These are phyloP conservation scores for Colletotrichum sp. DNA, from an alignment of 2,329 filamentous ascomycete genomes.

Conservation along the genomic window DNA sequence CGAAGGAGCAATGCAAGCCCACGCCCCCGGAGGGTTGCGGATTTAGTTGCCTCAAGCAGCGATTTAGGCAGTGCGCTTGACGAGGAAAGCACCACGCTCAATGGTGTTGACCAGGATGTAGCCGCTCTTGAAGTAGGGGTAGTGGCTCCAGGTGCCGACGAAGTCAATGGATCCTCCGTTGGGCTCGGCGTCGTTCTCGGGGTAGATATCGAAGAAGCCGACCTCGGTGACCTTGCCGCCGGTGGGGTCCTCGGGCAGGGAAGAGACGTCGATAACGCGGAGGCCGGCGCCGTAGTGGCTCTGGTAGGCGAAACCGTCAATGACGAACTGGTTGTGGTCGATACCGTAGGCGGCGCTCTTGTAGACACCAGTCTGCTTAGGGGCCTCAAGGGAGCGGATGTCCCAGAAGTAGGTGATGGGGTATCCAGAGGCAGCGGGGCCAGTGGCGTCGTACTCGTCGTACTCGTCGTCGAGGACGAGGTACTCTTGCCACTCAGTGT, in stretches of 20 bases:
- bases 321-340: slow-evolving; percentile 50
- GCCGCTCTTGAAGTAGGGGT: slow-evolving; percentile 25
- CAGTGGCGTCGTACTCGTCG: slow-evolving; percentile 47
- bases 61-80: slow-evolving; percentile 18
- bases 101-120: slow-evolving; percentile 27
- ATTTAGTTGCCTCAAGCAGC: neutral
- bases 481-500: slow-evolving; percentile 43
- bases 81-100: slow-evolving; percentile 26
- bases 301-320: slow-evolving; percentile 47
- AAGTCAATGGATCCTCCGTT: slow-evolving; percentile 22
- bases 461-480: slow-evolving; percentile 44
- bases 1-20: neutral
- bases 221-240: slow-evolving; percentile 43
- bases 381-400: slow-evolving; percentile 43
- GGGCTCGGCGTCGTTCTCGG: slow-evolving; percentile 30
- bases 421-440: slow-evolving; percentile 40
- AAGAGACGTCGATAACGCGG: slow-evolving; percentile 36
- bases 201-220: slow-evolving; percentile 51
- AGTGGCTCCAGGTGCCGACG: slow-evolving; percentile 25
- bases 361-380: slow-evolving; percentile 45
- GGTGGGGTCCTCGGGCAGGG: slow-evolving; percentile 35
- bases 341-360: slow-evolving; percentile 38
- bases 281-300: slow-evolving; percentile 50
- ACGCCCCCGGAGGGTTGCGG: neutral
- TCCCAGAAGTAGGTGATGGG: slow-evolving; percentile 55